Base-by-base conservation (phyloP, 345 rosid genomes). In the Citrus mangshanensis region DNA sequence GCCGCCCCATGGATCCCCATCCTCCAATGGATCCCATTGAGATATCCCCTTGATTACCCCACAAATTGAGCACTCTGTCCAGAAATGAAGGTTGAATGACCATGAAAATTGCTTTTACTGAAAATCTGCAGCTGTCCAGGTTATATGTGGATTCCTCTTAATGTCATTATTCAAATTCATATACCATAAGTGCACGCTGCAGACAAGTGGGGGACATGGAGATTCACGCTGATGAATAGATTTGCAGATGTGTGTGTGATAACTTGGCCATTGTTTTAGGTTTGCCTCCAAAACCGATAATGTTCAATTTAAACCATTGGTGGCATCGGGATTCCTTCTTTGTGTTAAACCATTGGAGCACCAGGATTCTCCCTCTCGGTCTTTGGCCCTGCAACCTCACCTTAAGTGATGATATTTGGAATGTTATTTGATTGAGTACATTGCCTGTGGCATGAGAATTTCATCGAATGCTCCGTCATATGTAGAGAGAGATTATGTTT, bases 1-100 rank as follows among this genome's bases (percentile, higher is more conserved):
- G 4, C 37, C 66, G 46, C 42, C 63, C 77, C 16, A 6, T 21
- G 37, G 78, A 78, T 77, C 82, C 77, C 21, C 22, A 60, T 75
- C 83, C 74, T 18, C 58, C 58, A 54, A 40, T 65, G 9, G 37
- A 71, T 30, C 62, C 75, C 18, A 84, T 91, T 19, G 87, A 85
- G 2, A 19, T 88, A 70, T 89, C 91, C 30, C 92, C 92, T 56
- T 89, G 86, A 88, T 81, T 78, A 27, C 35, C 24, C n/a, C 61
- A 24, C n/a, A 21, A 54, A 18, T 19, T 38, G 7, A 68, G 13
- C 27, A 10, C 14, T 65, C 27, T 25, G 60, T 28, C 32, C 28
- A 37, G 72, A 46, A 70, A 49, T 61, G 49, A 77, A 55, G 65
- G 2, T 67, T 37, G 72, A 54, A 24, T 24, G 22, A 35, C 14